Base-by-base conservation (phyloP, 306 rosid genomes). In the Cyclanthera cordifolia region DNA sequence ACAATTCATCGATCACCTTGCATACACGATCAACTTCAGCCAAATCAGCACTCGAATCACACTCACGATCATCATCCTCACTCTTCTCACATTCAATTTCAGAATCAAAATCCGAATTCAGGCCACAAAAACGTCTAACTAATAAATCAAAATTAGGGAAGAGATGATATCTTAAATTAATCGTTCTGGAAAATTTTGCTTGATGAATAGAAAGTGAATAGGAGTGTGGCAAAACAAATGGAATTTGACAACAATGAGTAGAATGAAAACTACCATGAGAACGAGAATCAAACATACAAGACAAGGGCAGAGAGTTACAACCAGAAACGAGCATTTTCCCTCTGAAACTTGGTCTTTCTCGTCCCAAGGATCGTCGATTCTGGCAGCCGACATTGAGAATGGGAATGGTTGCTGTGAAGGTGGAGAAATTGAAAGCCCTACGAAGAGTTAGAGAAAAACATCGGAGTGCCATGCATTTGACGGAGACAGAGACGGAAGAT, bases 1-100 rank as follows among this genome's bases (percentile, higher is more conserved):
- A 84, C 95, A 93, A 86, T 75, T 93, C 96, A 47, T 82, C 88
- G 51, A 93, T 83, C 86, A 93, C 84, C 91, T 83, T 85, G 85
- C 91, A 93, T 45, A 89, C 86, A 54, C 85, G 80, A 56, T 78
- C 78, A 60, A 89, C 87, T 79, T 93, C 96, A 13, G 68, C 73
- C 0, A 79, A 80, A 68, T 84, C 86, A 13, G 82, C 90, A 68
- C 82, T 10, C 0, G 82, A 84, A 43, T 54, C 72, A 47, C 73
- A 75, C 30, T 78, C 58, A 49, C 41, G 69, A 45, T 16, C 64
- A 17, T 61, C 74, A 30, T 25, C 60, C 67, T 60, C 70, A 28
- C 64, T 74, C 37, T 17, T 75, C 11, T 45, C 66, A 53, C 1
- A 25, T n/a, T 73, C 81, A 79, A 67, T 63, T 76, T 75, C 90